Evolutionary conservation across 1,284 basidiomycete species (phyloP).

Genomic region (Sanguinoderma infundibulare): DNA sequence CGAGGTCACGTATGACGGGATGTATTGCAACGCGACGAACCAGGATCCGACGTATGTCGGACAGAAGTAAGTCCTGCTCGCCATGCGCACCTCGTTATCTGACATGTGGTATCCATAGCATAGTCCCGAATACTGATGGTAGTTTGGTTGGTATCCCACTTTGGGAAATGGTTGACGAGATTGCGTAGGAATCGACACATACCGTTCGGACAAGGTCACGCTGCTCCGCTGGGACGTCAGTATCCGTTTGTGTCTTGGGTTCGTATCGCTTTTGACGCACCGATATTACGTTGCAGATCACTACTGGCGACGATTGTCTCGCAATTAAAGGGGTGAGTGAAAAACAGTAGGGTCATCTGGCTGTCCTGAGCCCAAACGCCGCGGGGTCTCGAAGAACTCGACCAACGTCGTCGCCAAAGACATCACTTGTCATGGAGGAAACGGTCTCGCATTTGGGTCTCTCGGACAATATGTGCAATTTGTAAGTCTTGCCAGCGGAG

Average conservation of each 20-base stretch:
- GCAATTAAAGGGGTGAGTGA: slow-evolving; percentile 63
- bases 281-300: slow-evolving; percentile 41
- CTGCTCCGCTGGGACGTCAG: slow-evolving; percentile 56
- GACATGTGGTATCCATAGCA: slow-evolving; percentile 38
- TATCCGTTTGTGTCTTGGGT: fast-evolving
- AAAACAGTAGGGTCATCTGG: neutral
- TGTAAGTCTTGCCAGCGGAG: slow-evolving; percentile 42
- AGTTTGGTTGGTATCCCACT: neutral
- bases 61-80: slow-evolving; percentile 46
- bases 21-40: slow-evolving; percentile 68
- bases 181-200: slow-evolving; percentile 58
- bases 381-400: slow-evolving; percentile 49
- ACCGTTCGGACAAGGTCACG: slow-evolving; percentile 54
- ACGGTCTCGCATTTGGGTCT: slow-evolving; percentile 67
- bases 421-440: slow-evolving; percentile 62
- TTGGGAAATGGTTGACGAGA: neutral
- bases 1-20: slow-evolving; percentile 62
- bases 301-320: slow-evolving; percentile 67
- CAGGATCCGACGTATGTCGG: slow-evolving; percentile 51
- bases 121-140: slow-evolving; percentile 72
- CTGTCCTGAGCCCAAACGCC: neutral
- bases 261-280: neutral
- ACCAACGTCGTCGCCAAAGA: slow-evolving; percentile 55
- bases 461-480: slow-evolving; percentile 63
- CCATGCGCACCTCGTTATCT: neutral